phyloP scores from a whole-genome alignment of 2,329 filamentous ascomycete genomes.

The Colletotrichum lini region DNA sequence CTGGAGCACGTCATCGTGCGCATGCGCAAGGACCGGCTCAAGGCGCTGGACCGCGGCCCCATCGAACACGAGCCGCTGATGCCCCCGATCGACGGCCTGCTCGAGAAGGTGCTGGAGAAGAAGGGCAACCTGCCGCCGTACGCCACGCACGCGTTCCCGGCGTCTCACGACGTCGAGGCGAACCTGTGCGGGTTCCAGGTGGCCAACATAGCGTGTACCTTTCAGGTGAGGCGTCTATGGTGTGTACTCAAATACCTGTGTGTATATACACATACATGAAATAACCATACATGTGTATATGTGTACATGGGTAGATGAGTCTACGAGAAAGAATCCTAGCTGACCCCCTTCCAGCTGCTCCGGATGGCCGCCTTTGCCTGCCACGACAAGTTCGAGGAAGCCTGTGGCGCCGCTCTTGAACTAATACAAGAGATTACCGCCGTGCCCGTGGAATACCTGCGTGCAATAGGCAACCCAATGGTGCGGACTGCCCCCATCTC shows the following conservation, averaged over 20 bases:
- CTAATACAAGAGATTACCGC: slow-evolving; percentile 40
- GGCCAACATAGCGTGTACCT: slow-evolving; percentile 54
- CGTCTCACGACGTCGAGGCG: slow-evolving; percentile 41
- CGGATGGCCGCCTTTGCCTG: slow-evolving; percentile 42
- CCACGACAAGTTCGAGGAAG: slow-evolving; percentile 40
- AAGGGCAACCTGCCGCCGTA: slow-evolving; percentile 31
- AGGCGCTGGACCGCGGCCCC: slow-evolving; percentile 30
- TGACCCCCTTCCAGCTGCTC: slow-evolving; percentile 28
- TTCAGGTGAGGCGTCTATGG: slow-evolving; percentile 44
- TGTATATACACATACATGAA: no score
- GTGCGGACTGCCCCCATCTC: not conserved
- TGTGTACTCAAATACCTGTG: no score
- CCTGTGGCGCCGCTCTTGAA: slow-evolving; percentile 37
- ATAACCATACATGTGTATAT: no score
- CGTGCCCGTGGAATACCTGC: slow-evolving; percentile 39
- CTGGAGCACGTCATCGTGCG: slow-evolving; percentile 64
- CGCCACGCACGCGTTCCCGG: slow-evolving; percentile 25
- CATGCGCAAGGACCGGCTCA: slow-evolving; percentile 37
- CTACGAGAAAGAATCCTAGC: no score
- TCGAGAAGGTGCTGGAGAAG: slow-evolving; percentile 29
- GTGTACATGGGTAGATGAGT: no score
- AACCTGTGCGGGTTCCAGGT: slow-evolving; percentile 54
- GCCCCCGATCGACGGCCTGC: slow-evolving; percentile 37
- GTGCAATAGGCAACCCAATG: slow-evolving; percentile 43
- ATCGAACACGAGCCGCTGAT: slow-evolving; percentile 32